phyloP scores from a whole-genome alignment of 495 filamentous ascomycete genomes.

The Geopyxis carbonaria region DNA sequence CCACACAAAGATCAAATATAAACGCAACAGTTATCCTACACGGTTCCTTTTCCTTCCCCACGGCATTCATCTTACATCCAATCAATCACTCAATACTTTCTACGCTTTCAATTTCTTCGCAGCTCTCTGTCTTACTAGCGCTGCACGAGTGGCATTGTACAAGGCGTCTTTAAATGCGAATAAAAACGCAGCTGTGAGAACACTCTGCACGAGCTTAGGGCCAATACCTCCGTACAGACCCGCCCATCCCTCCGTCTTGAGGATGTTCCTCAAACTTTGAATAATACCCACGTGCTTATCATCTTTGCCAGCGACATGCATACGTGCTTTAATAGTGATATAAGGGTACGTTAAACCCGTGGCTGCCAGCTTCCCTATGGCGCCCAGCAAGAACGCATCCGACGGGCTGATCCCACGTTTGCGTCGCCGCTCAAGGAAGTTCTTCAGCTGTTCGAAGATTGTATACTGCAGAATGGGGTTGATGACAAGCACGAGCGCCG shows the following conservation, averaged over 20 bases:
- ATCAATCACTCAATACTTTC: too few species aligned
- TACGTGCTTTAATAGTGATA: slow-evolving; percentile 89
- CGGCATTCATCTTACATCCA: too few species aligned
- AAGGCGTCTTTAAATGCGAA: slow-evolving; percentile 96
- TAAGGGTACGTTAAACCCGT: slow-evolving; percentile 94
- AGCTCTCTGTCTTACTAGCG: slow-evolving; percentile 32
- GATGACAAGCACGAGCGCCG: slow-evolving; percentile 81
- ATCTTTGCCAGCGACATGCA: slow-evolving; percentile 74
- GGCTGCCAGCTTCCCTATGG: slow-evolving; percentile 82
- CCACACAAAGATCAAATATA: too few species aligned
- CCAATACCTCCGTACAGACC: slow-evolving; percentile 95
- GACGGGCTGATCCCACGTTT: slow-evolving; percentile 52
- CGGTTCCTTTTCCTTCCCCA: too few species aligned
- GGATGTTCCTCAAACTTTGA: slow-evolving; percentile 54
- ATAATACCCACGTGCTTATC: slow-evolving; percentile 49
- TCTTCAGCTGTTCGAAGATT: slow-evolving; percentile 94
- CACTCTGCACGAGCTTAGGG: slow-evolving; percentile 90
- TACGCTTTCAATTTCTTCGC: slow-evolving; percentile 26
- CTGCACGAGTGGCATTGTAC: slow-evolving; percentile 43
- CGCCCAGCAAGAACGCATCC: slow-evolving; percentile 79
- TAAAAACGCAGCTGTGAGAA: slow-evolving; percentile 86
- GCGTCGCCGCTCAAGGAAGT: slow-evolving; percentile 45
- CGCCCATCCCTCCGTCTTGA: slow-evolving; percentile 70
- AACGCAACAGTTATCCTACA: too few species aligned
- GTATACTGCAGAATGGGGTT: slow-evolving; percentile 99